These are phyloP conservation scores for Tubosaeta sp. DNA, from an alignment of 768 basidiomycete species.

Conservation along the genomic window DNA sequence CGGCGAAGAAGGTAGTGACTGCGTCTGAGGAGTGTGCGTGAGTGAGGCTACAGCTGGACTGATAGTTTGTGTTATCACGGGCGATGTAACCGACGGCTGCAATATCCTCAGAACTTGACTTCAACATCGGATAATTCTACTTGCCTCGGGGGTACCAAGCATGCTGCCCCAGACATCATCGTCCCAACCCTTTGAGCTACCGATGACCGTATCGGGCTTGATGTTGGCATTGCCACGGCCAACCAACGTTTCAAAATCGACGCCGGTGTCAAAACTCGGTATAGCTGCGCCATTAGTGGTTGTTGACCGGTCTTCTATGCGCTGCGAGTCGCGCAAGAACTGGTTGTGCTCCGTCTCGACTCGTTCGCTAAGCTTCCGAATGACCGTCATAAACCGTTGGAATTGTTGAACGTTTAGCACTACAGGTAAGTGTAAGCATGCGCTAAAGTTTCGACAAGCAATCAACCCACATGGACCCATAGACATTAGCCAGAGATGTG, in stretches of 20 bases:
- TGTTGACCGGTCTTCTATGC: constrained; percentile 76
- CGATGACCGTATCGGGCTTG: constrained; percentile 41
- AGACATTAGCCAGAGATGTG: constrained; percentile 95
- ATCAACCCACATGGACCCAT: constrained; percentile 79
- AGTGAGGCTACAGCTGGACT: constrained; percentile 11
- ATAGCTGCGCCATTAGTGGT: constrained; percentile 39
- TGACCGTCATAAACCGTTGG: constrained; percentile 85
- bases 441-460: background rate
- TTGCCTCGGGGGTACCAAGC: constrained; percentile 40
- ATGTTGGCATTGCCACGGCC: constrained; percentile 49
- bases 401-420: constrained; percentile 87
- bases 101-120: constrained; percentile 3
- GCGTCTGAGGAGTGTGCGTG: constrained; percentile 21
- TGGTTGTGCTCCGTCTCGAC: constrained; percentile 92
- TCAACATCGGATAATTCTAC: background rate
- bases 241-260: constrained; percentile 88
- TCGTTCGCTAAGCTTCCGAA: constrained; percentile 71
- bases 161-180: constrained; percentile 87
- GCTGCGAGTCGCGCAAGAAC: constrained; percentile 88
- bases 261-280: constrained; percentile 40
- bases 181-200: constrained; percentile 55
- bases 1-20: constrained; percentile 39
- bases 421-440: constrained; percentile 24
- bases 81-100: constrained; percentile 15
- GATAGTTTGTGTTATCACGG: constrained; percentile 11